A percentile compares a stretch with the other conserved stretches of the same genome.
Conservation (phyloP, 768 basidiomycete species). For the Panellus pusillus region DNA sequence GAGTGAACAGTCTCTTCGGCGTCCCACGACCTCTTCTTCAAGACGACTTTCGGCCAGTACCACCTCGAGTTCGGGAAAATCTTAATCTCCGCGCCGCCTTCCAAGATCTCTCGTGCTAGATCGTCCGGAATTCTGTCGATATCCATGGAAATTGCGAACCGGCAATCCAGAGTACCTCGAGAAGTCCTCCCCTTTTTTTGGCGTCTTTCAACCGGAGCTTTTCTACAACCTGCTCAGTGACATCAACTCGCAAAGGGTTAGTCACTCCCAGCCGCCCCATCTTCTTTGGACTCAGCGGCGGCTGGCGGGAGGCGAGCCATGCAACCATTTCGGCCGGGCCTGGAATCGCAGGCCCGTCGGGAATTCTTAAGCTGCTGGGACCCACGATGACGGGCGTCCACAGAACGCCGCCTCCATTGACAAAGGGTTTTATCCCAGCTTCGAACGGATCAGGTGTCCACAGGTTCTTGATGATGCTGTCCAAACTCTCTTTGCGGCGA, state of each 20-base stretch:
- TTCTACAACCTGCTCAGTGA: slow-evolving; percentile 33
- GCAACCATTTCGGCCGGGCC: slow-evolving; percentile 31
- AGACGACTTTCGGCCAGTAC: slow-evolving; percentile 49
- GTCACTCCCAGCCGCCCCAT: slow-evolving; percentile 24
- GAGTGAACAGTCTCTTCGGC: slow-evolving; percentile 12
- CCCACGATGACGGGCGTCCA: slow-evolving; percentile 56
- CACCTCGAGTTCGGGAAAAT: slow-evolving; percentile 43
- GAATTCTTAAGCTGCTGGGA: slow-evolving; percentile 24
- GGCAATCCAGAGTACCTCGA: slow-evolving; percentile 62
- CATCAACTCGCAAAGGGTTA: slow-evolving; percentile 38
- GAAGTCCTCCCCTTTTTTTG: slow-evolving; percentile 12
- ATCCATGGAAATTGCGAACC: slow-evolving; percentile 57
- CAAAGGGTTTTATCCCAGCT: slow-evolving; percentile 36
- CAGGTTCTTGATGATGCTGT: slow-evolving; percentile 47
- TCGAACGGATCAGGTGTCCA: slow-evolving; percentile 40
- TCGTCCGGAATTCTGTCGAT: slow-evolving; percentile 41
- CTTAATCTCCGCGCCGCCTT: slow-evolving; percentile 26
- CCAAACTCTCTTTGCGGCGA: slow-evolving; percentile 47
- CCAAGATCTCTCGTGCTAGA: slow-evolving; percentile 31
- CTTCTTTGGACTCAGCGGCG: slow-evolving; percentile 40
- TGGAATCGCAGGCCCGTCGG: slow-evolving; percentile 12
- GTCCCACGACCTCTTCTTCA: neutral
- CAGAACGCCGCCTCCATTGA: slow-evolving; percentile 60
- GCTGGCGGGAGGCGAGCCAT: slow-evolving; percentile 67
- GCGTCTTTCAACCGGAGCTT: slow-evolving; percentile 4